Percentiles rank a stretch among this genome's conserved stretches.
Conservation (phyloP, 2,329 filamentous ascomycete genomes). For the Ascochyta lentis region DNA sequence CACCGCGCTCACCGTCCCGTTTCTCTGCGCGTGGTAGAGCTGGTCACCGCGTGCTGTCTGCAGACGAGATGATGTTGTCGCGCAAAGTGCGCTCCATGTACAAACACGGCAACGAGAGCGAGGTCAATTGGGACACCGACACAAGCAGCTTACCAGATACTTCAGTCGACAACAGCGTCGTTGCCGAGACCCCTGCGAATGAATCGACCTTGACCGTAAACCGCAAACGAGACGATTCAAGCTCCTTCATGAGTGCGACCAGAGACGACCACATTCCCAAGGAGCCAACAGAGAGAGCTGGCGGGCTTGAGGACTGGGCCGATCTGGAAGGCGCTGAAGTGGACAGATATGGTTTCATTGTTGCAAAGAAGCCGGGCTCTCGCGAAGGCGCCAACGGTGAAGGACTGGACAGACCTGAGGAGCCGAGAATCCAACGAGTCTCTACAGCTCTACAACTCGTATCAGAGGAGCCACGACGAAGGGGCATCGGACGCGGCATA, state of each 20-base stretch:
- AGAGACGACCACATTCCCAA: constrained; percentile 49
- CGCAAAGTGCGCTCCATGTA: constrained; percentile 70
- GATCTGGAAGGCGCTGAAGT: constrained; percentile 65
- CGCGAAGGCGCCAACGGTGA: constrained; percentile 35
- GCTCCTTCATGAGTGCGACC: constrained; percentile 39
- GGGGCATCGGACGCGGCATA: constrained; percentile 58
- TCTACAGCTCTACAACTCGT: constrained; percentile 65
- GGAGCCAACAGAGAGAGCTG: constrained; percentile 64
- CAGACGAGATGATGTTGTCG: constrained; percentile 68
- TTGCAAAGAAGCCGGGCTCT: constrained; percentile 50
- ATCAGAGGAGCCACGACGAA: constrained; percentile 62
- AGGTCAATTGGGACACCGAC: constrained; percentile 52
- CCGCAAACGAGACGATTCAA: constrained; percentile 32
- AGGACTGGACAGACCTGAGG: constrained; percentile 40
- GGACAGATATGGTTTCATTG: constrained; percentile 71
- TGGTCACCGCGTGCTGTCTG: constrained; percentile 61
- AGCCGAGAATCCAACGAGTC: constrained; percentile 60
- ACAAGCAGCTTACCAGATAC: constrained; percentile 23
- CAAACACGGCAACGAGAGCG: constrained; percentile 64
- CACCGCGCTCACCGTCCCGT: constrained; percentile 47
- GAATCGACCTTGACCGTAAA: constrained; percentile 37
- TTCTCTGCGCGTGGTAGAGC: constrained; percentile 45
- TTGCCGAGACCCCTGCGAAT: constrained; percentile 31
- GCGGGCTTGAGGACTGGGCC: constrained; percentile 70
- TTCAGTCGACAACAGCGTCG: constrained; percentile 34